phyloP scores from a whole-genome alignment of 2,329 filamentous ascomycete species.

The Epichloe elymi region DNA sequence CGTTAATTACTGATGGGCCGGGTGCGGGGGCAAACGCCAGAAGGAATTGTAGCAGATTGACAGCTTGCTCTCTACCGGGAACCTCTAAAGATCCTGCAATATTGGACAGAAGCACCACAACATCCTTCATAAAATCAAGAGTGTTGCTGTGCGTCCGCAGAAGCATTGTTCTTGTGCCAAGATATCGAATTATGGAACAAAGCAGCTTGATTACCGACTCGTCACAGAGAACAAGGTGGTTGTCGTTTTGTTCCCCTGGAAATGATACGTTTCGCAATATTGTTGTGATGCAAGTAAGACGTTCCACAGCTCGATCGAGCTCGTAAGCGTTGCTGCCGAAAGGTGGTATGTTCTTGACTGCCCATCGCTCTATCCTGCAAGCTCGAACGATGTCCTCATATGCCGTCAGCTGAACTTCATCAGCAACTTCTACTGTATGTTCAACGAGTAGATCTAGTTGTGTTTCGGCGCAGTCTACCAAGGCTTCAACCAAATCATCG shows the following conservation, averaged over 20 bases:
- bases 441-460: slow-evolving; percentile 77
- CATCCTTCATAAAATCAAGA: slow-evolving; percentile 94
- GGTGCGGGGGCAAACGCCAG: slow-evolving; percentile 80
- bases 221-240: slow-evolving; percentile 63
- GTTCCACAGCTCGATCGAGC: slow-evolving; percentile 74
- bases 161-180: slow-evolving; percentile 81
- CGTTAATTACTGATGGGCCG: slow-evolving; percentile 42
- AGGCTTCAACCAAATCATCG: slow-evolving; percentile 76
- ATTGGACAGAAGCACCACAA: slow-evolving; percentile 81
- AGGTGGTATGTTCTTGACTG: slow-evolving; percentile 56
- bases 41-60: slow-evolving; percentile 77
- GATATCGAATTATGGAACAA: slow-evolving; percentile 68
- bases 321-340: slow-evolving; percentile 71
- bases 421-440: slow-evolving; percentile 71
- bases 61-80: slow-evolving; percentile 73
- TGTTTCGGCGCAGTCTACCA: slow-evolving; percentile 84
- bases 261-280: slow-evolving; percentile 91
- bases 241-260: slow-evolving; percentile 43
- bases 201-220: slow-evolving; percentile 71
- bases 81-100: slow-evolving; percentile 69
- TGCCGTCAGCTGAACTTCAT: slow-evolving; percentile 66
- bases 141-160: slow-evolving; percentile 72
- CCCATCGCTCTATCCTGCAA: slow-evolving; percentile 61
- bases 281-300: slow-evolving; percentile 79
- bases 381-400: slow-evolving; percentile 81